Evolutionary conservation across 2,329 filamentous ascomycete species (phyloP), one percentile per base, ranked within the genome.

Genomic region (Elsinoe perseae): DNA sequence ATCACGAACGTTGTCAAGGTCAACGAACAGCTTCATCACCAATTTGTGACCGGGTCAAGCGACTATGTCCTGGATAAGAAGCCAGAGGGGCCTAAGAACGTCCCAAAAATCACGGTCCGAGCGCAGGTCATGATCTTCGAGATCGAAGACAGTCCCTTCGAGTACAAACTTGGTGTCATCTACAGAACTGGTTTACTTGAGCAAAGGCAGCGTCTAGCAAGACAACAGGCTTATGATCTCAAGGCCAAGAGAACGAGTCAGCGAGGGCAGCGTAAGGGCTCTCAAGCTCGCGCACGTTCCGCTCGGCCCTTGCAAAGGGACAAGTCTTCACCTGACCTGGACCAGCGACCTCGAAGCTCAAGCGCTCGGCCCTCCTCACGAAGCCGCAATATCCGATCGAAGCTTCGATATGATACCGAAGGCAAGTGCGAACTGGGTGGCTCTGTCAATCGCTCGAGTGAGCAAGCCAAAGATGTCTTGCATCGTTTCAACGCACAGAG

Each of bases 81-180:
- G 8, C 89, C 93, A 0, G 89, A 95, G 70, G 85, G 80, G 0
- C 89, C 95, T 0, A 97, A 95, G 68, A 77, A 82, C 44, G 84
- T 98, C 0, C 93, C 93, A 1, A 92, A 88, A 66, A 76, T 98
- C 20, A 92, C 90, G 0, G 62, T 98, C 8, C 83, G 90, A 53
- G 86, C 86, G 56, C 87, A 87, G 64, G 87, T 87, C 4, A 77
- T 98, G 21, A 73, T 95, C 2, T 92, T 98, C 58, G 92, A 97
- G 66, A 77, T 98, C 32, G 93, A 98, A 71, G 93, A 98, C 68
- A 92, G 93, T 50, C 86, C 89, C 0, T 98, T 98, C 65, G 93
- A 98, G 69, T 98, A 91, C 88, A 97, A 96, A 68, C 76, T 98
- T 8, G 89, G 91, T 14, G 84, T 90, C 66, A 98, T 98, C 53